Base-by-base conservation (phyloP, 1,284 basidiomycete species). In the Hymenochaete sp. region DNA sequence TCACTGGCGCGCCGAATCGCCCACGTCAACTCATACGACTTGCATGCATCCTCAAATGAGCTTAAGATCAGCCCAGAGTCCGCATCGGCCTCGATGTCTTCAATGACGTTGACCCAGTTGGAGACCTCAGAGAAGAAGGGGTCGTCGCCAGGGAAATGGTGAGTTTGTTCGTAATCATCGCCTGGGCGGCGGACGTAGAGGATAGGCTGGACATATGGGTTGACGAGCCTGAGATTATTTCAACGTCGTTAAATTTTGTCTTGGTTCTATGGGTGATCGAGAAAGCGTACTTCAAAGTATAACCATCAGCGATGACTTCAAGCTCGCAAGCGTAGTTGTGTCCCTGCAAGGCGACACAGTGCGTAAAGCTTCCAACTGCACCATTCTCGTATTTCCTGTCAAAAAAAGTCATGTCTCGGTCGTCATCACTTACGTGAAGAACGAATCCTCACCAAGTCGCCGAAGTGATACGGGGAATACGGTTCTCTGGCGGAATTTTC, bases 91-190 rank as follows among this genome's bases (percentile, higher is more conserved):
- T 83, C 80, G 33, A 82, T 82, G 55, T 83, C 81, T 64, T 89
- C 86, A 50, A 90, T 77, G 52, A 82, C 72, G 62, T 92, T 87
- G 51, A 91, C 83, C 59, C 86, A 74, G 62, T 85, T 83, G 36
- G 86, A 88, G 36, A 92, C 76, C 65, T 93, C 87, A 19, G 86
- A 88, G 72, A 91, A 90, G 76, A 93, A 93, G 10, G 89, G 88
- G 60, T 93, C 90, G 58, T 93, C 91, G 52, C 92, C 86, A 2
- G 74, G 74, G 70, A 86, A 91, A 42, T 71, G 67, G 61, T 82
- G 70, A 37, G 72, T 72, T 58, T 89, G 83, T 59, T 93, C 90
- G 53, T 77, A 70, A 62, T 96, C 91, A 59, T 85, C 84, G 53
- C 85, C 87, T 1, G 89, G 87, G 58, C 75, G 77, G 58, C 93